Base-by-base conservation (phyloP, 352 stramenopile genomes). In the Blastocystis sp. region DNA sequence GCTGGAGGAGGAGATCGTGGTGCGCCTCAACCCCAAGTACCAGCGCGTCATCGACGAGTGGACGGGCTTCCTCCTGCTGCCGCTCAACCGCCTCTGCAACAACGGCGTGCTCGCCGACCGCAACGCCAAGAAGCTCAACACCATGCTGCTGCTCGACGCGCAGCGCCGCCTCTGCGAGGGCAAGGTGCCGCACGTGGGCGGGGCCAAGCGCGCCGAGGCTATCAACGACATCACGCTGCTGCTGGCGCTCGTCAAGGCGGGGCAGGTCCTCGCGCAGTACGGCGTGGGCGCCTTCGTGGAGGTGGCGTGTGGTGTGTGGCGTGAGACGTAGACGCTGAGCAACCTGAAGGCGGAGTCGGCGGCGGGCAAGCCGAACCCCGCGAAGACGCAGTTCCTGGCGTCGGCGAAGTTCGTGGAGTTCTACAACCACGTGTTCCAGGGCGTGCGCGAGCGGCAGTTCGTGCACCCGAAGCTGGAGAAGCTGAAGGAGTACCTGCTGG, bases 381-480 rank as follows among this genome's bases (percentile, higher is more conserved):
- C 71, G 38, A 54, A 59, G 48, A 17, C 42, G 28, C 71, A 81
- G 54, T 42, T 81, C 21, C 28, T 81, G 24, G 24, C 71, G 21
- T 81, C 71, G 19, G 64, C 71, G 38, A 63, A 65, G 19, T 81
- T 81, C 43, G 48, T 63, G 17, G 54, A 59, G 17, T 81, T 66
- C 43, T 81, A 81, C 43, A 81, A 81, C 28, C 71, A 45, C 11
- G 48, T 81, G 10, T 81, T 81, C 28, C 40, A 81, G 28, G 42
- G 71, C 54, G 71, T 81, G 19, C 54, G 52, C 14, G 42, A 81
- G 10, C 64, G 43, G 28, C 48, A 81, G 24, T 63, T 89, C 24
- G 45, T 93, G 65, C 93, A 95, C 87, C 93, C 93, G 1, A 96
- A 96, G 89, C 89, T 96, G 60, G 59, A 90, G 24, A 95, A 94